Evolutionary conservation across 2,329 filamentous ascomycete genomes (phyloP), one percentile per base, ranked within the genome.

Genomic region (Xylariaceae sp.): DNA sequence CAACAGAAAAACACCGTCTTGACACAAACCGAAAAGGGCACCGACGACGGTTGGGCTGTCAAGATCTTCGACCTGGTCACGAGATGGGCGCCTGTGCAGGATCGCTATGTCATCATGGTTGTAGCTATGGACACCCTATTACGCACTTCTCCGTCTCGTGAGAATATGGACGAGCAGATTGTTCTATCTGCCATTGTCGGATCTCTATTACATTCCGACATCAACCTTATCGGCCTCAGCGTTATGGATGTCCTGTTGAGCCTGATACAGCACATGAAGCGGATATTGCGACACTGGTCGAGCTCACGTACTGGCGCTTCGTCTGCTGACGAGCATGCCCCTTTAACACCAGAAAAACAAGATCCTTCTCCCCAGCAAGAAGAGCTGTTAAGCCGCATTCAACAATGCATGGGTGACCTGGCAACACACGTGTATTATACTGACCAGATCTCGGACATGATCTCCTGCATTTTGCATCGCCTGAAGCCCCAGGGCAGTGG

Each of bases 361-460:
- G 70, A 73, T 41, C 53, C 67, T 22, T 63, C 68, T 22, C 64
- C 74, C 6, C 77, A 85, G 45, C 77, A 83, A 40, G 75, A 76
- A 51, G 77, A 83, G 54, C 73, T 96, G 14, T 70, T 95, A 22
- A 66, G 73, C 25, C 79, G 83, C 23, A 76, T 97, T 14, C 85
- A 93, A 63, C 76, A 80, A 55, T 95, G 88, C 67, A 90, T 96
- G 50, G 89, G 89, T n/a, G 82, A 91, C 62, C 73, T 98, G 22
- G 90, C 91, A 2, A 95, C 88, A 1, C 93, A 98, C 61, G 84
- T 96, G 23, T 98, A 98, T 71, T 98, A 98, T 64, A 88, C 88
- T 2, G 92, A 97, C 57, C 93, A 98, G 66, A 88, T 97, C 44
- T 83, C 87, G 2, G 93, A 98, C 66, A 96, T 97, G 89, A 82